phyloP scores from a whole-genome alignment of 371 early-diverging fungal genomes.

The Lichtheimia ornata region DNA sequence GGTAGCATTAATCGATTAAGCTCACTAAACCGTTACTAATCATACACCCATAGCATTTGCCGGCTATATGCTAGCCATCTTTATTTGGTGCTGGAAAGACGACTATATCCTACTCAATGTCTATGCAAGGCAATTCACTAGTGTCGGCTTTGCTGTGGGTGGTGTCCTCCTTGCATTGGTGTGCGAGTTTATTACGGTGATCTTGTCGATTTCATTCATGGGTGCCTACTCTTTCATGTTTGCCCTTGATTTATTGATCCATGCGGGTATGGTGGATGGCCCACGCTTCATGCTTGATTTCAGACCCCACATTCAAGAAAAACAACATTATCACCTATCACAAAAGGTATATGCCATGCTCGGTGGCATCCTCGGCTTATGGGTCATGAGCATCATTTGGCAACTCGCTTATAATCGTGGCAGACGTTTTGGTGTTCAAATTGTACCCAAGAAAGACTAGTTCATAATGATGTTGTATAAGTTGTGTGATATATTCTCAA shows the following conservation, averaged over 20 bases:
- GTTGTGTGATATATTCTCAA: background rate
- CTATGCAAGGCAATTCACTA: conserved; percentile 23
- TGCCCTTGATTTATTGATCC: conserved; percentile 30
- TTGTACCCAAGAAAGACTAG: conserved; percentile 12
- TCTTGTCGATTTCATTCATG: conserved; percentile 26
- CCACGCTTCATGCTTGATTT: conserved; percentile 23
- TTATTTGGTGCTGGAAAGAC: conserved; percentile 36
- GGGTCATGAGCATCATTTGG: conserved; percentile 13
- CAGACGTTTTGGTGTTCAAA: conserved; percentile 29
- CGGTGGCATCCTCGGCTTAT: conserved; percentile 21
- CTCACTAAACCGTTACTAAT: background rate
- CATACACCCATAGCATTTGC: conserved; percentile 13
- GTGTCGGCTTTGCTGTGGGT: conserved; percentile 12
- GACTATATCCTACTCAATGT: conserved; percentile 33
- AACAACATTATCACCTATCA: conserved; percentile 9
- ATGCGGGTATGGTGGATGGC: conserved; percentile 19
- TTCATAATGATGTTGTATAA: background rate
- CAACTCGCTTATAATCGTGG: conserved; percentile 26
- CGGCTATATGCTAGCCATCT: conserved; percentile 34
- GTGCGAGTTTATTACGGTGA: conserved; percentile 25
- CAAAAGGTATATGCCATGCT: conserved; percentile 28
- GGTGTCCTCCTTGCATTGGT: conserved; percentile 10
- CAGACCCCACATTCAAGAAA: conserved; percentile 9
- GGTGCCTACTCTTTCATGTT: conserved; percentile 30
- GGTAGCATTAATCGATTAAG: conserved; percentile 12